Conservation (phyloP, 2,329 filamentous ascomycete species). For the Aureobasidium sp. region DNA sequence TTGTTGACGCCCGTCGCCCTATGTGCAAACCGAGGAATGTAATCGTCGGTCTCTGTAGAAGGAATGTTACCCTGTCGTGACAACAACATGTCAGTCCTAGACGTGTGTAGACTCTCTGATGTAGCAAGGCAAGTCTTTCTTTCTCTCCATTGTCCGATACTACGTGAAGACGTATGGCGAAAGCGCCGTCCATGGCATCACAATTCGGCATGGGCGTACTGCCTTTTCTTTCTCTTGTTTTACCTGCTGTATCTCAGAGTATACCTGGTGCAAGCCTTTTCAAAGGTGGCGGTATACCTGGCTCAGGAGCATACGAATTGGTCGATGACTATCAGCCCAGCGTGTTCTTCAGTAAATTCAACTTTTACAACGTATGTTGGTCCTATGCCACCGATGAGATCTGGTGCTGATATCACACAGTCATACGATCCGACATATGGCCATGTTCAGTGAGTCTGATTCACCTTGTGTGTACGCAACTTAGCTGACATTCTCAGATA, state of each 20-base stretch:
- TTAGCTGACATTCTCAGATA: conserved; percentile 22
- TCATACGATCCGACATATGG: conserved; percentile 28
- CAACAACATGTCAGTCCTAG: conserved; percentile 1
- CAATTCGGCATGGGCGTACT: not conserved
- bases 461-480: not conserved
- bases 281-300: conserved; percentile 25
- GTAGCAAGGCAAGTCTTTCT: conserved; percentile 7
- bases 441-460: conserved; percentile 24
- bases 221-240: conserved; percentile 19
- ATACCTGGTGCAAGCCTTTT: conserved; percentile 23
- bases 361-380: conserved; percentile 35
- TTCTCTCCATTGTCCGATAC: not conserved
- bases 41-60: not conserved
- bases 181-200: conserved; percentile 10
- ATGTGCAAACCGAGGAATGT: not conserved
- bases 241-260: conserved; percentile 22
- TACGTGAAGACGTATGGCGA: not conserved
- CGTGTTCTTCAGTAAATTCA: conserved; percentile 31
- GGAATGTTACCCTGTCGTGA: conserved; percentile 1
- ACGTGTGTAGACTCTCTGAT: not conserved
- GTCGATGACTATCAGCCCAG: conserved; percentile 28
- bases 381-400: no score
- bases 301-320: conserved; percentile 24
- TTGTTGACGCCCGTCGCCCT: not conserved
- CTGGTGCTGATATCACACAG: not conserved